A percentile compares a stretch with the other conserved stretches of the same genome.
Conservation (phyloP, 306 rosid species). For the Alnus rubra region DNA sequence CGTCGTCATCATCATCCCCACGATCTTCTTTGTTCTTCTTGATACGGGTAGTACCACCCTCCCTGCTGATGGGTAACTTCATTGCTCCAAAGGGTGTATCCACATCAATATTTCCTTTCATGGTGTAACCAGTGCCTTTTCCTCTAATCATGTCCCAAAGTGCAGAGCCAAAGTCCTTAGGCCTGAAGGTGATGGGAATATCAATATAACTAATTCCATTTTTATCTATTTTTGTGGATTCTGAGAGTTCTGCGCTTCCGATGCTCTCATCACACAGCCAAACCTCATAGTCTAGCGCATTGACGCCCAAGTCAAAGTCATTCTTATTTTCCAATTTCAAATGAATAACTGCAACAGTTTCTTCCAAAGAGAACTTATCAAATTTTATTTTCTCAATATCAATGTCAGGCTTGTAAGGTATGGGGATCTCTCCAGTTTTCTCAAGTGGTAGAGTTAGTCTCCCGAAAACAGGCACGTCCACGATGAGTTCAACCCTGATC, state of each 20-base stretch:
- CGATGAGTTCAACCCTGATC: conserved; percentile 78
- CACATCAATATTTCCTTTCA: conserved; percentile 75
- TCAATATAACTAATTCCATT: conserved; percentile 58
- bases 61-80: conserved; percentile 89
- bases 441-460: conserved; percentile 82
- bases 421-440: conserved; percentile 92
- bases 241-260: conserved; percentile 66
- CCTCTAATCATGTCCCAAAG: conserved; percentile 98
- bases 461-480: conserved; percentile 86
- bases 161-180: conserved; percentile 93
- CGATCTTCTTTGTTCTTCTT: conserved; percentile 80
- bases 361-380: conserved; percentile 78
- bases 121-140: conserved; percentile 77
- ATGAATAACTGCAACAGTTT: conserved; percentile 81
- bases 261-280: conserved; percentile 83
- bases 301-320: conserved; percentile 85
- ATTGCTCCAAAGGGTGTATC: conserved; percentile 93
- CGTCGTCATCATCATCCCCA: conserved; percentile 47
- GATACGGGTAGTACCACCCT: conserved; percentile 89
- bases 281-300: conserved; percentile 71
- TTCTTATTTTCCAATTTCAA: conserved; percentile 90
- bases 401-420: conserved; percentile 93
- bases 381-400: conserved; percentile 82
- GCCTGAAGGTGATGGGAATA: conserved; percentile 83
- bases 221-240: conserved; percentile 66